Base-by-base conservation (phyloP, 306 rosid genomes). In the Gastrolobium bilobum region DNA sequence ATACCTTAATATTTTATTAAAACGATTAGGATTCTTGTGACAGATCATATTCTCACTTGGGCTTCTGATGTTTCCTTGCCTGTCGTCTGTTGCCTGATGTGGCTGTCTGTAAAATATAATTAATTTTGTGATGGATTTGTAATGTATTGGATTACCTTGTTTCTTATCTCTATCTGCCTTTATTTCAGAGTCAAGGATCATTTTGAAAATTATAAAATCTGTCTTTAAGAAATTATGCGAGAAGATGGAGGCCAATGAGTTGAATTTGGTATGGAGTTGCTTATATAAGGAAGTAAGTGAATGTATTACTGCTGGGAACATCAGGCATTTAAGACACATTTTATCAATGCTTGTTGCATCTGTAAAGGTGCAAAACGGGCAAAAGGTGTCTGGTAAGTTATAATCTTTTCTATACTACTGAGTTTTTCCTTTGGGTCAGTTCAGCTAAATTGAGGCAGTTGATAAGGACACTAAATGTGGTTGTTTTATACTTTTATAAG, bases 361-460 rank as follows among this genome's bases (percentile, higher is more conserved):
- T 4, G 84, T 88, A 74, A 85, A 86, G 87, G 42, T 80, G 30
- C 85, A 84, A 67, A 86, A 84, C 47, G 94, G 97, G 51, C 86
- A 69, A 71, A 80, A 54, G 43, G 87, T 89, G 81, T 68, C 81
- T 56, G 97, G 98, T 94, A 85, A 92, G 97, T 76, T 61, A 75
- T 71, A 73, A 34, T 48, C 64, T 78, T 34, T 80, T 29, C n/a
- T 47, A 57, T 84, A 56, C 64, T 52, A 14, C 57, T 57, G 65
- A 77, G 64, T 70, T 70, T 15, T 48, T 79, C 58, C 42, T 74
- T 59, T 77, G 33, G 15, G 4, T 76, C 71, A 35, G 29, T 68
- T 79, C 8, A 29, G 37, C 40, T 67, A 31, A 29, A 51, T 50
- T 75, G 61, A 48, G 60, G 26, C 38, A n/a, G 42, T 61, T 61